Evolutionary conservation across 495 filamentous ascomycete species (phyloP).

Genomic region (Aspergillus indologenus): DNA sequence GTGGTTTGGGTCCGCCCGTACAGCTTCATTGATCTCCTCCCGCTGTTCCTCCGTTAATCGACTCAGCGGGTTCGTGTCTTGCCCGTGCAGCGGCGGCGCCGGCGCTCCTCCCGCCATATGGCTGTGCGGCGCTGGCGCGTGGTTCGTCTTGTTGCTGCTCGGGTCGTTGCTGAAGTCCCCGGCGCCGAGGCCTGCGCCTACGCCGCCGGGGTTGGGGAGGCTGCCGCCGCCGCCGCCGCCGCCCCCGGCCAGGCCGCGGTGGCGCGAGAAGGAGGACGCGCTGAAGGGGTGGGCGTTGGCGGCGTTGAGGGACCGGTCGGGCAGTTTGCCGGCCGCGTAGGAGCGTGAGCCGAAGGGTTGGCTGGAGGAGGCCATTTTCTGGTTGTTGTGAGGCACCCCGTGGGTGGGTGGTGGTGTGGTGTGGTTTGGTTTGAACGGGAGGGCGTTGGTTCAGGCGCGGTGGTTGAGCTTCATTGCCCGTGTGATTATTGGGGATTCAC

Average conservation of each 20-base stretch:
- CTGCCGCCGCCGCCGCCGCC: neutral
- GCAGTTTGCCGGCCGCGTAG: constrained; percentile 46
- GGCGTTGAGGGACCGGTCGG: constrained; percentile 44
- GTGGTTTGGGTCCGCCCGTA: constrained; percentile 47
- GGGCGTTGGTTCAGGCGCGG: neutral
- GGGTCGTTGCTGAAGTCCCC: constrained; percentile 32
- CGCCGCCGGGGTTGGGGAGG: neutral
- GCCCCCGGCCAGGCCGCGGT: constrained; percentile 26
- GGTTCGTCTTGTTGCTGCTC: constrained; percentile 28
- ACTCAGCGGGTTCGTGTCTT: constrained; percentile 40
- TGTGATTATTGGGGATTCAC: neutral
- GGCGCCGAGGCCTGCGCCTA: constrained; percentile 22
- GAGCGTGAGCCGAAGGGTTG: constrained; percentile 51
- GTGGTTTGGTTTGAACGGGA: neutral
- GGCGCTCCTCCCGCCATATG: constrained; percentile 33
- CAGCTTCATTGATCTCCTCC: constrained; percentile 87
- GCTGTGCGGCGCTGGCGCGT: constrained; percentile 28
- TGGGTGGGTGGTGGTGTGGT: neutral
- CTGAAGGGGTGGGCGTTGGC: constrained; percentile 45
- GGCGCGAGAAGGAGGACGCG: constrained; percentile 45
- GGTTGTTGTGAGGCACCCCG: constrained; percentile 3
- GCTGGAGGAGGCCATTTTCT: constrained; percentile 34
- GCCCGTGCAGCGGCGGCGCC: neutral
- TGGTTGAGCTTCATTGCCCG: neutral
- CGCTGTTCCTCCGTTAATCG: constrained; percentile 78